phyloP scores from a whole-genome alignment of 2,329 filamentous ascomycete species.

The Ilyonectria mors-panacis region DNA sequence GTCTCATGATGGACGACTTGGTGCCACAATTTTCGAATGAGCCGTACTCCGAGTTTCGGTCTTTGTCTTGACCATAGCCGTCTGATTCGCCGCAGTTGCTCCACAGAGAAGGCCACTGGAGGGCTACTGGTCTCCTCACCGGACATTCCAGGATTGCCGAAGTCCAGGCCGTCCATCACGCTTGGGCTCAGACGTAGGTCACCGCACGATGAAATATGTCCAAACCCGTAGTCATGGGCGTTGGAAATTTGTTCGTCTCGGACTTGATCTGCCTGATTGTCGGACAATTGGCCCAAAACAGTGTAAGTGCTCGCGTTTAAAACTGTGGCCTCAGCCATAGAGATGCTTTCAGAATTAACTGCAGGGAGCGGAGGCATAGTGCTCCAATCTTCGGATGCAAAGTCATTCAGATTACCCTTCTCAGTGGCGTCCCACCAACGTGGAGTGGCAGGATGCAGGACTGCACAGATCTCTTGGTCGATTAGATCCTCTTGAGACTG shows the following conservation, averaged over 20 bases:
- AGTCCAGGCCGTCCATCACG: not conserved
- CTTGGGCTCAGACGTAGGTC: not conserved
- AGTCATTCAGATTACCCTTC: not conserved
- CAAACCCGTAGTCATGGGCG: not conserved
- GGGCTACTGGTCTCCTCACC: not conserved
- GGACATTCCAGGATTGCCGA: not conserved
- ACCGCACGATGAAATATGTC: not conserved
- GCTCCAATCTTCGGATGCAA: not conserved
- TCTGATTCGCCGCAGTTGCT: conserved; percentile 8
- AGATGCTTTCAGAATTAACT: too few relatives aligned
- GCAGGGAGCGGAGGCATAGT: too few relatives aligned
- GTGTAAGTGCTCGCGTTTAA: too few relatives aligned
- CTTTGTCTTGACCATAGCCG: conserved; percentile 23
- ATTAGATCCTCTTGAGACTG: not conserved
- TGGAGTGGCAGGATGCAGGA: not conserved
- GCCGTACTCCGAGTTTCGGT: not conserved
- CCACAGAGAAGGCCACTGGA: conserved; percentile 5
- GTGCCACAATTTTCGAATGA: conserved; percentile 4
- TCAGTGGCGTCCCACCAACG: not conserved
- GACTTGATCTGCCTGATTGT: not conserved
- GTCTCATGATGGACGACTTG: conserved; percentile 14
- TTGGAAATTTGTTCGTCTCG: not conserved
- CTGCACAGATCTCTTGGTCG: not conserved
- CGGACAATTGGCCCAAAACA: too few relatives aligned
- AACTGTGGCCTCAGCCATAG: too few relatives aligned